These are phyloP conservation scores for Fraxinus floribunda DNA, from an alignment of 305 asterid species.

Conservation along the genomic window DNA sequence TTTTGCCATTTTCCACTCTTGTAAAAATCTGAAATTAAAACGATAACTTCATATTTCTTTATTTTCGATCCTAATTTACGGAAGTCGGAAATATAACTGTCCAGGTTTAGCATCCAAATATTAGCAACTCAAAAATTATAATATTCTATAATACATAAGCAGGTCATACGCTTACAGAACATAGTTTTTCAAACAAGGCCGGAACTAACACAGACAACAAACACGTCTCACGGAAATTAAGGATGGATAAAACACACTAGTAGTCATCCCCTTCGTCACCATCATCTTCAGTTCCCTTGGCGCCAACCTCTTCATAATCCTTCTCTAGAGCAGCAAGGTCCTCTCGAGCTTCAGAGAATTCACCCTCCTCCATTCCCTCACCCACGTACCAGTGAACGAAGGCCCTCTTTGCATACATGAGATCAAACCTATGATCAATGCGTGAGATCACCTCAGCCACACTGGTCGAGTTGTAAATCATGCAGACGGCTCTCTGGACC, in stretches of 20 bases:
- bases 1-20: neutral
- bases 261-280: neutral
- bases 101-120: neutral
- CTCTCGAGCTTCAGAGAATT: slow-evolving; percentile 6
- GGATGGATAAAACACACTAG: neutral
- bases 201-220: neutral
- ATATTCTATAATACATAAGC: neutral
- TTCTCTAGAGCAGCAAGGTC: neutral
- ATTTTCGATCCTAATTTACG: too few relatives aligned
- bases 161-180: neutral
- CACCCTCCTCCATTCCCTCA: neutral
- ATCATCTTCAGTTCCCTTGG: neutral
- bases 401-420: slow-evolving; percentile 1
- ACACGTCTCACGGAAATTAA: neutral
- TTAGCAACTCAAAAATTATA: neutral
- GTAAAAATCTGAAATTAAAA: neutral
- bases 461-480: neutral
- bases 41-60: too few relatives aligned
- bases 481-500: neutral
- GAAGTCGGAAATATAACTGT: neutral
- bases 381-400: slow-evolving; percentile 5
- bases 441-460: slow-evolving; percentile 1
- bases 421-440: neutral
- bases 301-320: neutral
- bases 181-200: neutral